Evolutionary conservation across 345 rosid species (phyloP).

Genomic region (Turnera subulata): DNA sequence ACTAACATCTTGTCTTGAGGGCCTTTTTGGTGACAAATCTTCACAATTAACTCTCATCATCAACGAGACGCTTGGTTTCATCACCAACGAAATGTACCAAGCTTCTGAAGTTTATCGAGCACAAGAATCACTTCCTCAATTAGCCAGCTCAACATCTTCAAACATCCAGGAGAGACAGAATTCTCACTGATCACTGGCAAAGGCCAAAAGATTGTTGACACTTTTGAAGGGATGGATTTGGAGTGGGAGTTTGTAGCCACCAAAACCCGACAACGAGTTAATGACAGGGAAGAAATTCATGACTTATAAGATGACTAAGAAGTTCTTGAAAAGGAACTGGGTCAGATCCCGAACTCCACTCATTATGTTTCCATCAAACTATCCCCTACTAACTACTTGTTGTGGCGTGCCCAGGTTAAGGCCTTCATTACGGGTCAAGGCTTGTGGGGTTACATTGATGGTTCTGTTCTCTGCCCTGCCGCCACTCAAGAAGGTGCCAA

Average conservation of each 20-base stretch:
- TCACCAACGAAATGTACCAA: conserved; percentile 13
- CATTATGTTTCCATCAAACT: too few species aligned
- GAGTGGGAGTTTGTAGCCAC: neutral
- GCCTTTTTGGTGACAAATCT: neutral
- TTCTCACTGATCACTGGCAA: too few species aligned
- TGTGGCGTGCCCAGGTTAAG: too few species aligned
- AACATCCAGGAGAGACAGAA: conserved; percentile 2
- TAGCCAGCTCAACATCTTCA: conserved; percentile 10
- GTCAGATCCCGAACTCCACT: neutral
- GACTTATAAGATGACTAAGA: neutral
- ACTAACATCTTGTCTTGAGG: neutral
- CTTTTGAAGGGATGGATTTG: neutral
- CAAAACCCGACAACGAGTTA: neutral
- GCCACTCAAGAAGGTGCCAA: too few species aligned
- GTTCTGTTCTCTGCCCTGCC: too few species aligned
- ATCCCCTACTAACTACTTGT: too few species aligned
- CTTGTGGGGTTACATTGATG: too few species aligned
- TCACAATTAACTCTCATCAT: conserved; percentile 4
- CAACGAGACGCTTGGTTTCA: conserved; percentile 6
- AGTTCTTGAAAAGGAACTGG: neutral
- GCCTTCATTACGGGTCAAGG: too few species aligned
- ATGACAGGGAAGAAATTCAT: neutral
- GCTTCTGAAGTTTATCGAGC: conserved; percentile 13
- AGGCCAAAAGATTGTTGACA: too few species aligned
- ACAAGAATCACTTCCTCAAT: conserved; percentile 9